phyloP scores from a whole-genome alignment of 768 basidiomycete genomes.

The Suillus spraguei region DNA sequence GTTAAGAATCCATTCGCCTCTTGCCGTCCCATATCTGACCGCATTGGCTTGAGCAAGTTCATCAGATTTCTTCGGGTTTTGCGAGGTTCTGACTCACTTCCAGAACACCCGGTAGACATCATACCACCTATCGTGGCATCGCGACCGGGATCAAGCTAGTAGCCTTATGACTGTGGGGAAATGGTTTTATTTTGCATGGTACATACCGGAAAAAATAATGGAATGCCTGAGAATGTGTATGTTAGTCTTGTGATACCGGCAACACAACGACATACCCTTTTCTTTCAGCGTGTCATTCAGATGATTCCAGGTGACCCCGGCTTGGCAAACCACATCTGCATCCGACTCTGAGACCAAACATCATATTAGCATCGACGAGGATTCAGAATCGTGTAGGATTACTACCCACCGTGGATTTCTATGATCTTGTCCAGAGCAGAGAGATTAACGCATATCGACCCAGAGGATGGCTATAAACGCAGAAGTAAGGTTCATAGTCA shows the following conservation, averaged over 20 bases:
- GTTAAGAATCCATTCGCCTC: conserved; percentile 82
- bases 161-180: neutral
- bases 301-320: conserved; percentile 76
- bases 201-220: conserved; percentile 20
- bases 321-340: conserved; percentile 70
- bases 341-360: conserved; percentile 50
- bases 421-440: conserved; percentile 64
- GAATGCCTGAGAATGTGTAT: conserved; percentile 16
- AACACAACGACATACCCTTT: conserved; percentile 36
- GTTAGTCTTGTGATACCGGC: conserved; percentile 2
- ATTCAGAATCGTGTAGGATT: conserved; percentile 3
- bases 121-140: conserved; percentile 75
- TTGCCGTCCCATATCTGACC: conserved; percentile 81
- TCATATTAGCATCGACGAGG: conserved; percentile 11
- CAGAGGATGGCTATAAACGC: conserved; percentile 26
- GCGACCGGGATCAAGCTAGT: conserved; percentile 20
- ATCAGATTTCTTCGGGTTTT: neutral
- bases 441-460: conserved; percentile 62
- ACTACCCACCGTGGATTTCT: conserved; percentile 47
- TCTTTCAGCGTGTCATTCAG: conserved; percentile 67
- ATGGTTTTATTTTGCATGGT: neutral
- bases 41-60: conserved; percentile 55
- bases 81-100: conserved; percentile 51
- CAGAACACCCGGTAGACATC: conserved; percentile 81
- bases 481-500: conserved; percentile 1